These are phyloP conservation scores for Wallacemonas sp. DNA, from an alignment of 208 protist genomes.

Conservation along the genomic window DNA sequence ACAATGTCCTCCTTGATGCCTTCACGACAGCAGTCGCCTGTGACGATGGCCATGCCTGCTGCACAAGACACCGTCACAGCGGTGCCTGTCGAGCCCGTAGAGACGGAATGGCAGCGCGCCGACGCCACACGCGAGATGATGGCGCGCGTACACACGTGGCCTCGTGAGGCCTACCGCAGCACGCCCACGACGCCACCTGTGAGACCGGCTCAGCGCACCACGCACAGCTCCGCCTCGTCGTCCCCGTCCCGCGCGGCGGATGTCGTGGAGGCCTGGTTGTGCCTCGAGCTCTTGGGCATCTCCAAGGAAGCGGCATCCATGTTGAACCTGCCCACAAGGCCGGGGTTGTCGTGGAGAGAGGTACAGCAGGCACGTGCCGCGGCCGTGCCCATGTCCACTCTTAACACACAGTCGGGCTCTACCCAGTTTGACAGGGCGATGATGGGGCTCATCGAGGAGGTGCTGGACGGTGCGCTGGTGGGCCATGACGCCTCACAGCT, in stretches of 20 bases:
- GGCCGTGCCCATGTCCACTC: background rate
- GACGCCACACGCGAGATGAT: background rate
- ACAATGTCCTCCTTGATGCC: too few relatives aligned
- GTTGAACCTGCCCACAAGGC: too few relatives aligned
- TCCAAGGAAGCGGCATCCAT: too few relatives aligned
- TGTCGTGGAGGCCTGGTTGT: too few relatives aligned
- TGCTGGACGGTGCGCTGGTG: conserved; percentile 37
- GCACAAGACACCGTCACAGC: background rate
- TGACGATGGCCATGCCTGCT: too few relatives aligned
- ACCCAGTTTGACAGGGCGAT: conserved; percentile 63
- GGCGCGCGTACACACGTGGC: background rate
- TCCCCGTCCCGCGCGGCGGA: too few relatives aligned
- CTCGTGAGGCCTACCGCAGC: background rate
- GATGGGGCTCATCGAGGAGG: conserved; percentile 74
- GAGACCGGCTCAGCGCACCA: too few relatives aligned
- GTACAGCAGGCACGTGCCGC: background rate
- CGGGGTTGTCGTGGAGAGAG: background rate
- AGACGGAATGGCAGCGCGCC: background rate
- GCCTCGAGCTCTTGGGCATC: too few relatives aligned
- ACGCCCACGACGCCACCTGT: background rate
- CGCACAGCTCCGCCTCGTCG: too few relatives aligned
- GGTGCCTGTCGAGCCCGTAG: background rate
- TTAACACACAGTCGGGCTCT: conserved; percentile 72
- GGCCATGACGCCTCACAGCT: background rate
- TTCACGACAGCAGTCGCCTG: too few relatives aligned